Percentiles rank a stretch among this genome's conserved stretches.
These are phyloP conservation scores for Leptographium flavum DNA, from an alignment of 2,329 filamentous ascomycete genomes.

Conservation along the genomic window DNA sequence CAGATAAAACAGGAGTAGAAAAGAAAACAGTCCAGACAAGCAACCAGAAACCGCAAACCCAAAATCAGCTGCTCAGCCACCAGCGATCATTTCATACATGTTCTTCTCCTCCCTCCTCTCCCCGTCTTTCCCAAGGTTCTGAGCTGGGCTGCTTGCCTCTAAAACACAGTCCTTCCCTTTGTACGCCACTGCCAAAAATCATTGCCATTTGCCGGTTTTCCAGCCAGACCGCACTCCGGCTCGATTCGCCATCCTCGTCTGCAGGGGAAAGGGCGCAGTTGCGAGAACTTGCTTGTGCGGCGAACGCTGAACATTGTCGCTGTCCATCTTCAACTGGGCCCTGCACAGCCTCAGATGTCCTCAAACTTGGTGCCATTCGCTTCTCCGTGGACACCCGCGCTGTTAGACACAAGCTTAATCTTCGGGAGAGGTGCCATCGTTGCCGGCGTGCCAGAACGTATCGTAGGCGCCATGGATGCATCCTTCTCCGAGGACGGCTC, in stretches of 20 bases:
- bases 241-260: not conserved
- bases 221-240: not conserved
- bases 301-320: no score
- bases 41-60: not conserved
- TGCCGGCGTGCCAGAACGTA: constrained; percentile 15
- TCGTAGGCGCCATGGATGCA: constrained; percentile 26
- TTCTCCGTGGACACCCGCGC: constrained; percentile 2
- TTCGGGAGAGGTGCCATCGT: constrained; percentile 9
- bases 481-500: constrained; percentile 18
- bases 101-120: not conserved
- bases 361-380: constrained; percentile 1
- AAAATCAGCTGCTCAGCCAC: not conserved
- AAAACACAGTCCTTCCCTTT: not conserved
- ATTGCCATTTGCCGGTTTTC: constrained; percentile 4
- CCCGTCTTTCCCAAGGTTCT: no score
- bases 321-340: not conserved
- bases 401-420: constrained; percentile 15
- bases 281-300: no score
- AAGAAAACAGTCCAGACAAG: not conserved
- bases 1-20: not conserved
- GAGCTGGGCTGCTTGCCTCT: not conserved
- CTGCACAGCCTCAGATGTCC: constrained; percentile 1
- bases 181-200: constrained; percentile 1
- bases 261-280: no score
- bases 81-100: not conserved